A percentile compares a stretch with the other conserved stretches of the same genome.
phyloP scores from a whole-genome alignment of 495 filamentous ascomycete genomes.

The Xylaria flabelliformis region DNA sequence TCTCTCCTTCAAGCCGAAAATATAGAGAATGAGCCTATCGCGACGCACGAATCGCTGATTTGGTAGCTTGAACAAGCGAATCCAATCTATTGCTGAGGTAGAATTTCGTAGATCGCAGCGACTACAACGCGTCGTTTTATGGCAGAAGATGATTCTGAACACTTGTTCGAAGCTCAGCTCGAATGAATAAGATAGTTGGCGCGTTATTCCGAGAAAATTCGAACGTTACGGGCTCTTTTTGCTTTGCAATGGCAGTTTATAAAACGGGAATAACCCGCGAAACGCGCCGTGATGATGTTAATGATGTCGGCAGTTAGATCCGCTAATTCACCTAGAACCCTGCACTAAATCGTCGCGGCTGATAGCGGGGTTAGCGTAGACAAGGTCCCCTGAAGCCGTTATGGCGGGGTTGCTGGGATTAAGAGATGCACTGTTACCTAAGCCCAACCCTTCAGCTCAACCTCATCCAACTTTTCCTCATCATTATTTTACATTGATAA shows the following conservation, averaged over 20 bases:
- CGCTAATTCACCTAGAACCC: conserved; percentile 4
- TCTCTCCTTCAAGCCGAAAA: too few species aligned
- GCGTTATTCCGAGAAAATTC: neutral
- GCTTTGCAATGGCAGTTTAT: neutral
- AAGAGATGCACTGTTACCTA: neutral
- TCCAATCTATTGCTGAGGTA: neutral
- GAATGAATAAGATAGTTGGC: neutral
- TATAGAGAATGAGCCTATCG: neutral
- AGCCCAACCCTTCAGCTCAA: neutral
- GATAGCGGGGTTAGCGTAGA: neutral
- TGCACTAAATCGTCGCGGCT: neutral
- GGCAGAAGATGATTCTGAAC: neutral
- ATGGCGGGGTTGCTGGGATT: neutral
- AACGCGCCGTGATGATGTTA: neutral
- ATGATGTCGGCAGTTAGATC: neutral
- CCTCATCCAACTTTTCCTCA: neutral
- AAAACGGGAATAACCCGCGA: neutral
- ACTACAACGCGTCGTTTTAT: conserved; percentile 14
- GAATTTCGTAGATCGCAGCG: neutral
- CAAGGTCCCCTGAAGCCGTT: neutral
- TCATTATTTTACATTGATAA: neutral
- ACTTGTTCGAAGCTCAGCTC: too few species aligned
- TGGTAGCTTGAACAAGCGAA: neutral
- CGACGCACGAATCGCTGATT: neutral
- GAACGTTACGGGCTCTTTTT: neutral